Conservation (phyloP, 129 eudicot species). For the Pittosporum tobira region DNA sequence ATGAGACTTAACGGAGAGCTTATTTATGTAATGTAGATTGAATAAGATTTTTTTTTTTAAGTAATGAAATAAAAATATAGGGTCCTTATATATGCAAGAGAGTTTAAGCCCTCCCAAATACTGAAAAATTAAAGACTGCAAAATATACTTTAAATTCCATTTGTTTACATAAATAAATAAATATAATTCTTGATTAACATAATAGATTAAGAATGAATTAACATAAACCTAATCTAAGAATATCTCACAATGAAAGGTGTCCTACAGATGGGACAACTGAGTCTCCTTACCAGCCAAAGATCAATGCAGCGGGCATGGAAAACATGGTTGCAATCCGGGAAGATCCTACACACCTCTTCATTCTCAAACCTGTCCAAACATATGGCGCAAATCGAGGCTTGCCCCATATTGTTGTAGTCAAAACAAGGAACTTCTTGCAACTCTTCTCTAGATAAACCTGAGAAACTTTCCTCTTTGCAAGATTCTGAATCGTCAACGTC, state of each 20-base stretch:
- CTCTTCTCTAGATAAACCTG: slow-evolving; percentile 49
- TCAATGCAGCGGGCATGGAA: slow-evolving; percentile 63
- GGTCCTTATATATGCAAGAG: no score
- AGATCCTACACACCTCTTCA: slow-evolving; percentile 45
- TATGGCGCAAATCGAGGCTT: slow-evolving; percentile 34
- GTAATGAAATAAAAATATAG: no score
- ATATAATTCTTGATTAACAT: no score
- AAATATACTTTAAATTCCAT: no score
- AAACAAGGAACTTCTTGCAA: slow-evolving; percentile 36
- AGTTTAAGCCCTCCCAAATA: no score
- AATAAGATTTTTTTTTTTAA: not conserved
- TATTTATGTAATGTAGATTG: no score
- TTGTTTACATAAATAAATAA: no score
- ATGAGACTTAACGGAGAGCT: no score
- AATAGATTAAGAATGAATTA: not conserved
- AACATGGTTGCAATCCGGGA: slow-evolving; percentile 53
- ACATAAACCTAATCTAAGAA: not conserved
- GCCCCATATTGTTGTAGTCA: slow-evolving; percentile 13
- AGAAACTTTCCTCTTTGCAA: slow-evolving; percentile 1
- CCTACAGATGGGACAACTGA: slow-evolving; percentile 64
- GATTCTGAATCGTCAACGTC: slow-evolving; percentile 6
- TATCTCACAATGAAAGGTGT: slow-evolving; percentile 24
- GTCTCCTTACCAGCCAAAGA: slow-evolving; percentile 45
- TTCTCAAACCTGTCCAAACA: slow-evolving; percentile 54
- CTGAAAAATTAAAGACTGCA: no score